Conservation (phyloP, 2,329 filamentous ascomycete species). For the Fusarium paranaense region DNA sequence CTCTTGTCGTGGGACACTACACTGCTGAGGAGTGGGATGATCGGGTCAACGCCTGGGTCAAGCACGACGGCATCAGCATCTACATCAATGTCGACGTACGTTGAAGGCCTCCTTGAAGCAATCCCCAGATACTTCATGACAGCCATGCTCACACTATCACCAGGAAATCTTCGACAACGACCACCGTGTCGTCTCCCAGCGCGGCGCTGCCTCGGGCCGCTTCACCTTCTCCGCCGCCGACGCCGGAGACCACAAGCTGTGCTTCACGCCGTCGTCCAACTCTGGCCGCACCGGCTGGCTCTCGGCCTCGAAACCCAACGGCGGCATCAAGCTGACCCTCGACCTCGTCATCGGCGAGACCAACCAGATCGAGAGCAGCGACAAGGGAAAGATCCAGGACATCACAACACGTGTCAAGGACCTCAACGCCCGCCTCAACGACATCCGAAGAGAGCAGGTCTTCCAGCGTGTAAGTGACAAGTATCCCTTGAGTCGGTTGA, state of each 20-base stretch:
- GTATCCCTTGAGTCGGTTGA: neutral
- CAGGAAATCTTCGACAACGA: constrained; percentile 97
- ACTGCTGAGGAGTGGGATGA: constrained; percentile 86
- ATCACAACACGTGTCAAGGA: constrained; percentile 90
- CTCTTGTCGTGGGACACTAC: constrained; percentile 94
- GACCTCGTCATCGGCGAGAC: constrained; percentile 96
- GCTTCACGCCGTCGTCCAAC: constrained; percentile 87
- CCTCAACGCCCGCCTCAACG: constrained; percentile 85
- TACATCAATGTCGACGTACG: constrained; percentile 89
- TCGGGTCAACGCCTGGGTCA: constrained; percentile 72
- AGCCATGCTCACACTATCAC: constrained; percentile 18
- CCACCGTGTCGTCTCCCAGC: constrained; percentile 93
- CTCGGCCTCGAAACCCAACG: constrained; percentile 70
- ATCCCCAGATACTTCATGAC: neutral
- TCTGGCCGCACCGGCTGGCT: constrained; percentile 79
- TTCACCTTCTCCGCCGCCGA: constrained; percentile 98
- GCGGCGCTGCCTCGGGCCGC: constrained; percentile 78
- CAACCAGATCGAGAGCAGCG: constrained; percentile 90
- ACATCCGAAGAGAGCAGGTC: constrained; percentile 93
- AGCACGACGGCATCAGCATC: constrained; percentile 82
- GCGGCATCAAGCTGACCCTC: constrained; percentile 84
- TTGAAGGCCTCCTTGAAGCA: constrained; percentile 16
- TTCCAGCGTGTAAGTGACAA: constrained; percentile 82
- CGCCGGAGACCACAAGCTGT: constrained; percentile 94
- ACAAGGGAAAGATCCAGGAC: constrained; percentile 93